Conservation (phyloP, 768 basidiomycete species). For the Tulasnella sp. region DNA sequence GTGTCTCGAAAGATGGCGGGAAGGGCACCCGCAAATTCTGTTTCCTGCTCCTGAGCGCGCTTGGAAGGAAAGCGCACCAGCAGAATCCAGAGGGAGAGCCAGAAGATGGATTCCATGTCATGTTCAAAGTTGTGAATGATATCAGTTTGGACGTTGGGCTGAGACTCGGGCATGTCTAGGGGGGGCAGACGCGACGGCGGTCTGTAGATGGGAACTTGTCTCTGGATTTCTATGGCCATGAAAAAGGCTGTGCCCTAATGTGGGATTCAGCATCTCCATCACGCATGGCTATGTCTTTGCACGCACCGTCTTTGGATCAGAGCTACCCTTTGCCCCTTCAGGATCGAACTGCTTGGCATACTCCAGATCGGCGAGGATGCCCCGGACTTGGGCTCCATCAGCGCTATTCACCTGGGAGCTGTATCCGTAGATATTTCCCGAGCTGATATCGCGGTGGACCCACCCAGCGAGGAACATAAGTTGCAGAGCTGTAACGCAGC, state of each 20-base stretch:
- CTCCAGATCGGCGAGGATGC: background rate
- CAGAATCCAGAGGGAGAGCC: background rate
- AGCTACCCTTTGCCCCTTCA: background rate
- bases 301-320: constrained; percentile 10
- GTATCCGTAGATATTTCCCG: background rate
- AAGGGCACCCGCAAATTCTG: background rate
- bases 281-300: background rate
- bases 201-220: background rate
- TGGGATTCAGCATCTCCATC: no score
- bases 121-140: constrained; percentile 3
- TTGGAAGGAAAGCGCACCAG: background rate
- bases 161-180: background rate
- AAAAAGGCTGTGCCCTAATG: constrained; percentile 5
- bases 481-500: background rate
- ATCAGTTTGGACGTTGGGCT: background rate
- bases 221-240: constrained; percentile 14
- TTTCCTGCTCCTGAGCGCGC: background rate
- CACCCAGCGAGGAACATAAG: constrained; percentile 15
- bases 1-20: background rate
- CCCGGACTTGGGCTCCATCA: background rate
- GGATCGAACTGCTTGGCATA: background rate
- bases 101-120: constrained; percentile 14
- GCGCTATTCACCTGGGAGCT: background rate
- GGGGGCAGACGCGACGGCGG: no score
- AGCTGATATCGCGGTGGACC: background rate